Evolutionary conservation across 768 basidiomycete species (phyloP).

Genomic region (Lactifluus subvellereus): DNA sequence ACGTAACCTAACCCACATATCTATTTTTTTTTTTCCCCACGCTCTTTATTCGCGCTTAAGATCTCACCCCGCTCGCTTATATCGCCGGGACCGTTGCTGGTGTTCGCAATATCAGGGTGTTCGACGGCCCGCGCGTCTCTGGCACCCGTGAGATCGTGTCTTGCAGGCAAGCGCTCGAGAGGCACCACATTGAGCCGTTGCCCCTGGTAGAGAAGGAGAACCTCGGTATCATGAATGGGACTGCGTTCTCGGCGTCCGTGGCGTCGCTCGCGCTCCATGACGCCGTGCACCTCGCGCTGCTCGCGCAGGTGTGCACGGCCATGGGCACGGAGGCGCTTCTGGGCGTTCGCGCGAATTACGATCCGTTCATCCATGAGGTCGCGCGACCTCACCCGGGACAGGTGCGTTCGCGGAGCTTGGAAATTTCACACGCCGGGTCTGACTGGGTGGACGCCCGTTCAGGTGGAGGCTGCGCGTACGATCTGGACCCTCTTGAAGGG

Average conservation of each 20-base stretch:
- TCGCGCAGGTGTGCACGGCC: slow-evolving; percentile 71
- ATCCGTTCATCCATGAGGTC: slow-evolving; percentile 69
- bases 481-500: slow-evolving; percentile 66
- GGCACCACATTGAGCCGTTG: slow-evolving; percentile 58
- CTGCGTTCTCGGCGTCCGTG: slow-evolving; percentile 76
- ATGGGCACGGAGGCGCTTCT: slow-evolving; percentile 78
- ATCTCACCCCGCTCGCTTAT: slow-evolving; percentile 24
- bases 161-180: slow-evolving; percentile 49
- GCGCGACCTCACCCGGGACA: slow-evolving; percentile 84
- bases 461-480: slow-evolving; percentile 66
- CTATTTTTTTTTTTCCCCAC: background rate
- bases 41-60: slow-evolving; percentile 5
- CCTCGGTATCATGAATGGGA: slow-evolving; percentile 78
- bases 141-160: slow-evolving; percentile 46
- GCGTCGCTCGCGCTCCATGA: slow-evolving; percentile 69
- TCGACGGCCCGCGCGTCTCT: slow-evolving; percentile 46
- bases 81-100: slow-evolving; percentile 69
- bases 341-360: slow-evolving; percentile 66
- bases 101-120: slow-evolving; percentile 73
- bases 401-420: slow-evolving; percentile 31
- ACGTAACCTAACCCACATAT: background rate
- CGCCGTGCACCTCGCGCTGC: slow-evolving; percentile 59
- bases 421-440: background rate
- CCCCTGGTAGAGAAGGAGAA: slow-evolving; percentile 69
- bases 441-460: background rate